phyloP scores from a whole-genome alignment of 768 basidiomycete genomes.

The Boletellus sp. region DNA sequence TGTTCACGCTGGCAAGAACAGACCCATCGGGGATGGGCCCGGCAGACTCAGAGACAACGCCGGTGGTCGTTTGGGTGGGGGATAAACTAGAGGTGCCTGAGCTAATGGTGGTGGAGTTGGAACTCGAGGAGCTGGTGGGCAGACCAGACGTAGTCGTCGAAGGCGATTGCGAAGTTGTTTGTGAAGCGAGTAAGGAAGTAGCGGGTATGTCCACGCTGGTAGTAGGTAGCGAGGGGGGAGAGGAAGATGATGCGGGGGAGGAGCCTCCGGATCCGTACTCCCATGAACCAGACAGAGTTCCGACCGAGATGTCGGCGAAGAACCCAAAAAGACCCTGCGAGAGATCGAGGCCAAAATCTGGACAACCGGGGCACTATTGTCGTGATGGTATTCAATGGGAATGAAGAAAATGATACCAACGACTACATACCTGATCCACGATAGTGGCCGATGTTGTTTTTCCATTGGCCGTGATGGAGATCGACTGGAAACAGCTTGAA shows the following conservation, averaged over 20 bases:
- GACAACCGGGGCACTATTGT: conserved; percentile 63
- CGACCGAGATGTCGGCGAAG: conserved; percentile 47
- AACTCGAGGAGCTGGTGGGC: conserved; percentile 14
- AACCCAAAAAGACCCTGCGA: conserved; percentile 60
- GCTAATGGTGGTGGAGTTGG: conserved; percentile 1
- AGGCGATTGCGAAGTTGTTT: conserved; percentile 22
- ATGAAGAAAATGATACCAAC: background rate
- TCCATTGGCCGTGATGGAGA: conserved; percentile 60
- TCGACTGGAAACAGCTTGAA: conserved; percentile 55
- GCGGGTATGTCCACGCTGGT: conserved; percentile 5
- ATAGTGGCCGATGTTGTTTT: conserved; percentile 56
- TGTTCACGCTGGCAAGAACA: conserved; percentile 13
- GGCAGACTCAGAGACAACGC: conserved; percentile 6
- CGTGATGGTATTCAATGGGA: background rate
- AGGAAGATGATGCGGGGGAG: conserved; percentile 19
- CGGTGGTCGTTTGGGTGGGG: conserved; percentile 20
- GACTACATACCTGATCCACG: conserved; percentile 49
- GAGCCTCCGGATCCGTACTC: conserved; percentile 31
- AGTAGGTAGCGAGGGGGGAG: conserved; percentile 14
- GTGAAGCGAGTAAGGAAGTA: conserved; percentile 20
- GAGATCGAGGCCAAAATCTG: conserved; percentile 62
- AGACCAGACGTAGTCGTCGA: conserved; percentile 18
- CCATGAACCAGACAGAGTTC: conserved; percentile 64
- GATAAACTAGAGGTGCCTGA: conserved; percentile 22
- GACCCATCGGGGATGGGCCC: conserved; percentile 13